Evolutionary conservation across 108 stramenopile species (phyloP), one percentile per base, ranked within the genome.

Genomic region (Skeletonema menzelii): DNA sequence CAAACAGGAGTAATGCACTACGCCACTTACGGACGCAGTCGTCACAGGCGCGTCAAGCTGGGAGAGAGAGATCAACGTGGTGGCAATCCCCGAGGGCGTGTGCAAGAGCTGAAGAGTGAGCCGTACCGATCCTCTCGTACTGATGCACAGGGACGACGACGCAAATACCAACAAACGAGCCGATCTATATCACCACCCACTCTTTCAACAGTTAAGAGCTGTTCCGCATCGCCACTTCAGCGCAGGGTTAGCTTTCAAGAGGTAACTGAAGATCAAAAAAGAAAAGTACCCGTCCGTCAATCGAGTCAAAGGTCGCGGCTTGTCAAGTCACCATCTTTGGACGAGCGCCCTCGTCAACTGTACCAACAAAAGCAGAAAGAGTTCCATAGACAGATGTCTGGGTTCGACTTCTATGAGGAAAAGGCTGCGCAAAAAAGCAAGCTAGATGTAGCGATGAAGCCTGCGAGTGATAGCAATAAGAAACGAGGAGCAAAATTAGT

Each of bases 1-100:
- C 49, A 53, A 53, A 53, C 49, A 53, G 49, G 24, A 53, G 22
- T 24, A 53, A 53, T 53, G 49, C 15, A 53, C 22, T 53, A 53
- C 49, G 49, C 49, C 1, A 53, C 49, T 22, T 53, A 53, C 8
- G 49, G 49, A 8, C 49, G 20, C 10, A 22, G 49, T 22, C 49
- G 49, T 22, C 49, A 17, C 49, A 5, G 22, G 4, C 22, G 49
- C 49, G 22, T 53, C 22, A 20, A n/a, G 22, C 49, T n/a, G 49
- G 49, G 20, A 22, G 49, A 5, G 10, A 53, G 0, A 7, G 22
- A 8, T n/a, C 49, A 49, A 4, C 49, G 31, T 32, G 31, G 46
- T 47, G 46, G n/a, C 46, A 47, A 17, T 47, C n/a, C 8, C 20
- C 4, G 20, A 49, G 49, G 22, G 49, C 14, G 40, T 42, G 4